phyloP scores from a whole-genome alignment of 306 rosid genomes.

The Cyclanthera cordifolia region DNA sequence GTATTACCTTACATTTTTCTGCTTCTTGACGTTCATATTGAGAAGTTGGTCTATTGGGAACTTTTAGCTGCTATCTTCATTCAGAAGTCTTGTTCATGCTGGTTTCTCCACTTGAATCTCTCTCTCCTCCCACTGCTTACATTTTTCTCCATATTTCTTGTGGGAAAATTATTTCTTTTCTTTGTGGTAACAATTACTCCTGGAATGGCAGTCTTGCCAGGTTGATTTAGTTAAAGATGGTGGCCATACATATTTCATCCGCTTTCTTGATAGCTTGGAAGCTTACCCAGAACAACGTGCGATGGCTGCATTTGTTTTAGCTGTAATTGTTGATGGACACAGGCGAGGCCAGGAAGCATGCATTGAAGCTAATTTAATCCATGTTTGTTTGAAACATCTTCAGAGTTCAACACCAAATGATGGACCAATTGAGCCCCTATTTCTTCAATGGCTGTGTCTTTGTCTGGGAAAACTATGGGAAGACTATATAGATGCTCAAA shows the following conservation, averaged over 20 bases:
- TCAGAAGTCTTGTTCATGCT: neutral
- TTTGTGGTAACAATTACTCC: constrained; percentile 11
- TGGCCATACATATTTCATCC: constrained; percentile 83
- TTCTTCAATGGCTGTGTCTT: constrained; percentile 98
- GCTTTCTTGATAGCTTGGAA: constrained; percentile 90
- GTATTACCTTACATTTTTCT: neutral
- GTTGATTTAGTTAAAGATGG: constrained; percentile 96
- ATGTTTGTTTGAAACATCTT: constrained; percentile 83
- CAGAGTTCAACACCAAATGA: constrained; percentile 76
- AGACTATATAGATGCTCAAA: constrained; percentile 71
- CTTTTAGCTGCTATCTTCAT: constrained; percentile 2
- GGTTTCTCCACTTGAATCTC: neutral
- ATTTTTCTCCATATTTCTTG: neutral
- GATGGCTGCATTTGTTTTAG: constrained; percentile 98
- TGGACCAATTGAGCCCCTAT: constrained; percentile 71
- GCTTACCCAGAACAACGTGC: constrained; percentile 93
- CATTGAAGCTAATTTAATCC: constrained; percentile 62
- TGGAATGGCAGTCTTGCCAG: constrained; percentile 78
- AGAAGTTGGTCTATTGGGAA: neutral
- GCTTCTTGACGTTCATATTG: neutral
- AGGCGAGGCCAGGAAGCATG: constrained; percentile 96
- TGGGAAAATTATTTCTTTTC: constrained; percentile 1
- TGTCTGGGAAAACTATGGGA: constrained; percentile 98
- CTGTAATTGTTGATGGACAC: constrained; percentile 93
- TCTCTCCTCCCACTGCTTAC: neutral